Conservation (phyloP, 345 rosid genomes). For the Brassica incana region DNA sequence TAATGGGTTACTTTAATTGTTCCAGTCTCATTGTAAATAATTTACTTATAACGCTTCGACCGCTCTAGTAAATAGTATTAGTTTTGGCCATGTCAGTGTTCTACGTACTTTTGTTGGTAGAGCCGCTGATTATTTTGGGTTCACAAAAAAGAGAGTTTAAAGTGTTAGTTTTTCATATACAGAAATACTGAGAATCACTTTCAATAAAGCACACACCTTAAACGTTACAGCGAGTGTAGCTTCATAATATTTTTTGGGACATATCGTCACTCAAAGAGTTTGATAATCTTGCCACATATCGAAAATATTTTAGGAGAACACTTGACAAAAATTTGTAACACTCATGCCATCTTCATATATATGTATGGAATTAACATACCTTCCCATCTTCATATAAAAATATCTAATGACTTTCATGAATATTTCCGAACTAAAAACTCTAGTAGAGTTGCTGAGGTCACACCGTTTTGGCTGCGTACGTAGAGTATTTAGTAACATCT, state of each 20-base stretch:
- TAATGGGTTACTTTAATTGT: conserved; percentile 10
- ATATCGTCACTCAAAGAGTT: background rate
- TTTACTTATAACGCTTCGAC: background rate
- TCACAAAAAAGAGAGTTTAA: background rate
- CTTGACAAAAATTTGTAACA: background rate
- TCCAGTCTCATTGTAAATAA: background rate
- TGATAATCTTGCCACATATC: background rate
- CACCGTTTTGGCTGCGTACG: background rate
- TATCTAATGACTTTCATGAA: background rate
- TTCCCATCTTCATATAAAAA: background rate
- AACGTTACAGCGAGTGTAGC: too few species aligned
- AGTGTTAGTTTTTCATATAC: background rate
- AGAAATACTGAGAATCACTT: background rate
- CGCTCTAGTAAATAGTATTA: background rate
- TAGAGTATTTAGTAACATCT: background rate
- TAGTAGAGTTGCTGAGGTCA: conserved; percentile 13
- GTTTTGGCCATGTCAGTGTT: background rate
- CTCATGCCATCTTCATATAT: background rate
- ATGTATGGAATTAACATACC: background rate
- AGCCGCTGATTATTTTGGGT: background rate
- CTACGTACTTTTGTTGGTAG: background rate
- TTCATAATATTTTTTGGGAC: background rate
- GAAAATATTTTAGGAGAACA: background rate
- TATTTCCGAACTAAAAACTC: background rate
- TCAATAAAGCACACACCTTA: background rate